These are phyloP conservation scores for Syzygium syzygioides DNA, from an alignment of 441 rosid species.

Conservation along the genomic window DNA sequence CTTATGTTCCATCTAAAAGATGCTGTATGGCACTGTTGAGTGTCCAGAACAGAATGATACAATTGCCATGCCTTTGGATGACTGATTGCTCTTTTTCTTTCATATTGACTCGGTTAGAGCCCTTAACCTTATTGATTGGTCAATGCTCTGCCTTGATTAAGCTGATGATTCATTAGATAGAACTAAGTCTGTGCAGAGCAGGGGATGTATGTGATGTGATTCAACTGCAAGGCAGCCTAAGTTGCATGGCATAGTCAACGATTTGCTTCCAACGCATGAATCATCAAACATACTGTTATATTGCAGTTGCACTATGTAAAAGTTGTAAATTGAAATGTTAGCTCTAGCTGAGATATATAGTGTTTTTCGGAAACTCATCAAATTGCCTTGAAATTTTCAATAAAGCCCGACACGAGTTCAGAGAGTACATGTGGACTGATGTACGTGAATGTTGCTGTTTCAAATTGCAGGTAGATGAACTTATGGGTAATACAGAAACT, in stretches of 20 bases:
- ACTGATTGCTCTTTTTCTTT: neutral
- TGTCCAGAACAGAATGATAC: neutral
- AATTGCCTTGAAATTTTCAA: neutral
- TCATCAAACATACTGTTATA: neutral
- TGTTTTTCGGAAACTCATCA: neutral
- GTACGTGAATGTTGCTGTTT: neutral
- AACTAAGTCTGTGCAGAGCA: neutral
- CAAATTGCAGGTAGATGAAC: slow-evolving; percentile 66
- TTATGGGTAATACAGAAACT: slow-evolving; percentile 57
- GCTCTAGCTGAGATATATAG: neutral
- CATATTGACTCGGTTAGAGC: neutral
- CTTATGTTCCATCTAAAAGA: neutral
- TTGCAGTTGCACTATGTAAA: neutral
- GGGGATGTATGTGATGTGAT: neutral
- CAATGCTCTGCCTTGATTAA: neutral
- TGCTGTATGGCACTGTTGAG: neutral
- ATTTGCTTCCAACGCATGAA: neutral
- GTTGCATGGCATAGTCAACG: neutral
- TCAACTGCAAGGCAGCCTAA: neutral
- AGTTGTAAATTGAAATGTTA: neutral
- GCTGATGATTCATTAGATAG: neutral
- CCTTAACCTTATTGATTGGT: neutral
- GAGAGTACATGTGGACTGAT: neutral
- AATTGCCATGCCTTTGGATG: neutral
- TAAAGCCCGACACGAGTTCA: neutral